Conservation (phyloP, 202 grass and related monocot genomes). For the Dendrocalamus latiflorus region DNA sequence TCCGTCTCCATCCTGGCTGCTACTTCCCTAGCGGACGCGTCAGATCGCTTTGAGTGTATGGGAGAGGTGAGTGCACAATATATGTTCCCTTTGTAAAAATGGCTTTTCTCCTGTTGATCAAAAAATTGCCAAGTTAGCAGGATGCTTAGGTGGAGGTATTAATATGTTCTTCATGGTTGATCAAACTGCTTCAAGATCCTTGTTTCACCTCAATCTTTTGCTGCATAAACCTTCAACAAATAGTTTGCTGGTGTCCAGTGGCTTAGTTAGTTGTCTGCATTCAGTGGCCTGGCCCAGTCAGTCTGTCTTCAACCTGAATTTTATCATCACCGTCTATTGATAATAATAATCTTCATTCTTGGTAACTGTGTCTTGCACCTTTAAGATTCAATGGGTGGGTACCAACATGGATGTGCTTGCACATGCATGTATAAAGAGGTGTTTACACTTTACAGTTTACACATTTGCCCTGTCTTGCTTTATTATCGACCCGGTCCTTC, state of each 20-base stretch:
- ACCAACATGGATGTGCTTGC: neutral
- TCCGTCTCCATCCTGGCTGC: no score
- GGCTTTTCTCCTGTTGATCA: neutral
- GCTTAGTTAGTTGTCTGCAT: neutral
- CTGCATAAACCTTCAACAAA: neutral
- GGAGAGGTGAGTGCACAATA: no score
- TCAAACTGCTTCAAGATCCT: neutral
- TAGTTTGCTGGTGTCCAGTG: neutral
- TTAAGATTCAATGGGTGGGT: neutral
- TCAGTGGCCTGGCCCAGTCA: neutral
- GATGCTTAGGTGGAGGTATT: neutral
- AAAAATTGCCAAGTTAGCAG: neutral
- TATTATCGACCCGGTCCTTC: neutral
- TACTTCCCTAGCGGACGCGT: no score
- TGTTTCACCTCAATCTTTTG: neutral
- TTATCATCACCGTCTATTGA: neutral
- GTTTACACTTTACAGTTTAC: neutral
- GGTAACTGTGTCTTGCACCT: neutral
- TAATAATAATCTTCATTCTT: neutral
- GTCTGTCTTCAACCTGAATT: neutral
- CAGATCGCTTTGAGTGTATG: no score
- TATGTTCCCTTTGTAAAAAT: no score
- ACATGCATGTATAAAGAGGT: neutral
- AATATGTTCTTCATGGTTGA: neutral
- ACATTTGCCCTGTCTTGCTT: conserved; percentile 1